Conservation (phyloP, 2,329 filamentous ascomycete species). For the Mycogone perniciosa region DNA sequence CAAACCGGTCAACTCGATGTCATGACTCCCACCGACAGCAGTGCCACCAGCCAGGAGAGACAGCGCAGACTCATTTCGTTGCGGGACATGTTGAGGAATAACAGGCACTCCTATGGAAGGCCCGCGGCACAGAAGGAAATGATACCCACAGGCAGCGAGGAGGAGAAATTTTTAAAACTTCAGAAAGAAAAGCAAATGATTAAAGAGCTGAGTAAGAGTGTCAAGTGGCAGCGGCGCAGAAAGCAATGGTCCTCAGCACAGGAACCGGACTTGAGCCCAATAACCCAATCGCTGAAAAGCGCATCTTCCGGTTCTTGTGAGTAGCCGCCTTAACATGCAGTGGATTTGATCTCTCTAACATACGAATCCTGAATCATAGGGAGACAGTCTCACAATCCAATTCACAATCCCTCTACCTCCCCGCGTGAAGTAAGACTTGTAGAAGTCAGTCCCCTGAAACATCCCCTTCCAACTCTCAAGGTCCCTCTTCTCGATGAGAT, state of each 20-base stretch:
- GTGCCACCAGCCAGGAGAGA: conserved; percentile 28
- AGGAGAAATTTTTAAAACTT: conserved; percentile 38
- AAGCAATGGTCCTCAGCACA: conserved; percentile 47
- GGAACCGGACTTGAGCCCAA: conserved; percentile 44
- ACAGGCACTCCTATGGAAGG: conserved; percentile 31
- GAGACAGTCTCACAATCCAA: conserved; percentile 2
- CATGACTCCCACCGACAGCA: conserved; percentile 42
- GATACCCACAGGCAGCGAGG: conserved; percentile 17
- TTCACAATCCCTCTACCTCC: not conserved
- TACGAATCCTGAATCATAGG: not conserved
- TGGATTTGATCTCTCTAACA: not conserved
- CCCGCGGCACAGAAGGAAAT: conserved; percentile 41
- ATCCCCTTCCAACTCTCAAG: not conserved
- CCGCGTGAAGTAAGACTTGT: not conserved
- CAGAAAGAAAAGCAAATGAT: conserved; percentile 34
- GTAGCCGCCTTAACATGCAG: not conserved
- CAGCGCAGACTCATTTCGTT: conserved; percentile 28
- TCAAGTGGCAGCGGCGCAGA: conserved; percentile 40
- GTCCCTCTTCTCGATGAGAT: not conserved
- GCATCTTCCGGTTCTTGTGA: conserved; percentile 21
- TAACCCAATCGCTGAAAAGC: conserved; percentile 35
- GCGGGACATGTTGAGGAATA: conserved; percentile 27
- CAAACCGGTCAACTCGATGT: conserved; percentile 47
- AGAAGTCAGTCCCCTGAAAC: not conserved
- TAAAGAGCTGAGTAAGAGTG: conserved; percentile 23